These are phyloP conservation scores for Pisolithus albus DNA, from an alignment of 768 basidiomycete genomes.

Conservation along the genomic window DNA sequence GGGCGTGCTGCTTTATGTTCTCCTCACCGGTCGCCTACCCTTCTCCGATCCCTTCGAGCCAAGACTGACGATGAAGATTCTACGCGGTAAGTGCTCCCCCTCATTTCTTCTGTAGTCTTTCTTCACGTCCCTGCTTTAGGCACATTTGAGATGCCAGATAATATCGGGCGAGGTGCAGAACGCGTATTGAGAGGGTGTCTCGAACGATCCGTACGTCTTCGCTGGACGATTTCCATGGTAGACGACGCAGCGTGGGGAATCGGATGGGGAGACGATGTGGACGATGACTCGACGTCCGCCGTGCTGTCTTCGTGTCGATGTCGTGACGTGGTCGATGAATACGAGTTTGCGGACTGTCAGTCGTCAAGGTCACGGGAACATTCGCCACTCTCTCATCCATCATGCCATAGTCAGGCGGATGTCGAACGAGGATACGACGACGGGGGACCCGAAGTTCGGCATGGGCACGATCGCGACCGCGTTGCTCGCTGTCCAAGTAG, in stretches of 20 bases:
- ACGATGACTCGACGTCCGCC: slow-evolving; percentile 18
- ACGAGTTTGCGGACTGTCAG: slow-evolving; percentile 19
- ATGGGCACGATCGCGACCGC: slow-evolving; percentile 27
- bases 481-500: too few relatives aligned
- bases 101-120: background rate
- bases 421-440: slow-evolving; percentile 12
- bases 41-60: slow-evolving; percentile 90
- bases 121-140: slow-evolving; percentile 35
- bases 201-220: slow-evolving; percentile 47
- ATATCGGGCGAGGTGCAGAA: slow-evolving; percentile 55
- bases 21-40: slow-evolving; percentile 80
- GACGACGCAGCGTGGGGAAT: slow-evolving; percentile 78
- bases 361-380: slow-evolving; percentile 15
- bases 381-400: slow-evolving; percentile 25
- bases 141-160: slow-evolving; percentile 50
- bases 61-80: slow-evolving; percentile 83
- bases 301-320: slow-evolving; percentile 16
- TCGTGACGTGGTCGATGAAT: slow-evolving; percentile 14
- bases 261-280: slow-evolving; percentile 52
- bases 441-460: slow-evolving; percentile 23
- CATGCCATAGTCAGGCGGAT: too few relatives aligned
- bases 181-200: slow-evolving; percentile 77
- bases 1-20: slow-evolving; percentile 80
- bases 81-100: slow-evolving; percentile 54
- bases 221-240: slow-evolving; percentile 81